Evolutionary conservation across 768 basidiomycete genomes (phyloP).

Genomic region (Macrolepiota albuminosa): DNA sequence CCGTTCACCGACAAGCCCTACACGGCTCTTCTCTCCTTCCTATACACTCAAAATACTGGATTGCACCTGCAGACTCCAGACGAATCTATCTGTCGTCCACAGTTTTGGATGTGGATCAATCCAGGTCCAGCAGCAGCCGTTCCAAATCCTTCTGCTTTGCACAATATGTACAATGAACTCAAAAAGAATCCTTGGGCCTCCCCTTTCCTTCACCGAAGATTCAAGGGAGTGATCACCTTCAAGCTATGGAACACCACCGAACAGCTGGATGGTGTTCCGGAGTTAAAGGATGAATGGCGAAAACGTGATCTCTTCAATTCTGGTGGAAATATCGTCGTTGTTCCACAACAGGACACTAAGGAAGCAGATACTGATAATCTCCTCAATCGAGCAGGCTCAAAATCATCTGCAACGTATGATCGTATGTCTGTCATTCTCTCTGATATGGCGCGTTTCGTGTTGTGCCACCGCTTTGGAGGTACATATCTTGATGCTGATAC

Average conservation of each 20-base stretch:
- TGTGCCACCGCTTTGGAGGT: slow-evolving; percentile 96
- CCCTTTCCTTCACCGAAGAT: slow-evolving; percentile 90
- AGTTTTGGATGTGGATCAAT: slow-evolving; percentile 99
- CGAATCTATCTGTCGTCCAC: slow-evolving; percentile 71
- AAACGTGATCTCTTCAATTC: slow-evolving; percentile 83
- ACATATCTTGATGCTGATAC: slow-evolving; percentile 98
- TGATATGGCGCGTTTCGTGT: slow-evolving; percentile 95
- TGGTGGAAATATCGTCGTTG: slow-evolving; percentile 69
- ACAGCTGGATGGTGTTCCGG: slow-evolving; percentile 87
- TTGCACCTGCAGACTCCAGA: slow-evolving; percentile 57
- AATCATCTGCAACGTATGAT: slow-evolving; percentile 82
- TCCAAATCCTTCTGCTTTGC: slow-evolving; percentile 75
- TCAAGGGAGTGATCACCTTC: slow-evolving; percentile 91
- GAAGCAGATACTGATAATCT: slow-evolving; percentile 37
- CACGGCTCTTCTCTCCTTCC: slow-evolving; percentile 88
- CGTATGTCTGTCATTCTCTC: slow-evolving; percentile 89
- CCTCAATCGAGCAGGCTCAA: slow-evolving; percentile 78
- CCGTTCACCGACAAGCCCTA: slow-evolving; percentile 99
- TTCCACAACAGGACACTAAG: slow-evolving; percentile 39
- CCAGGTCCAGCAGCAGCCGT: slow-evolving; percentile 92
- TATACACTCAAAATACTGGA: slow-evolving; percentile 93
- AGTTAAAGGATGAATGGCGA: slow-evolving; percentile 90
- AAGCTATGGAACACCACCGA: slow-evolving; percentile 99
- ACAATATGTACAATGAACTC: slow-evolving; percentile 81
- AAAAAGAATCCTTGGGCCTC: slow-evolving; percentile 90